phyloP scores from a whole-genome alignment of 148 eudicot species.

The Arbutus unedo region DNA sequence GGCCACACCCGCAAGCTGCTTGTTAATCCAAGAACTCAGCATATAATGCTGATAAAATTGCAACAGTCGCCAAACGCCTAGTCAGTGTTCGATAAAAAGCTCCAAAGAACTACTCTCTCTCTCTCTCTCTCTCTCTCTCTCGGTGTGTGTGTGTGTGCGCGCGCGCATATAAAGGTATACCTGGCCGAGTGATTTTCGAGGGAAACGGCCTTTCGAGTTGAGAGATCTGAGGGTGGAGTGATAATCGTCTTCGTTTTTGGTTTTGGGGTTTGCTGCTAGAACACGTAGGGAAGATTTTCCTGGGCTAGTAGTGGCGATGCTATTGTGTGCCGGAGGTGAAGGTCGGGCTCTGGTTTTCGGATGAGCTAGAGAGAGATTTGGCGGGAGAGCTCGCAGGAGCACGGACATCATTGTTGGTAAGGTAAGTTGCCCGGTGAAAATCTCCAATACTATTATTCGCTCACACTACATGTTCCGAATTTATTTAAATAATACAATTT shows the following conservation, averaged over 20 bases:
- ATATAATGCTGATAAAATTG: conserved; percentile 77
- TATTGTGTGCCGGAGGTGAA: conserved; percentile 21
- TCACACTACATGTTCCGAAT: no score
- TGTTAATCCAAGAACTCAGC: conserved; percentile 65
- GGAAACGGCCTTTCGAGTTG: conserved; percentile 76
- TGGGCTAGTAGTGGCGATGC: conserved; percentile 19
- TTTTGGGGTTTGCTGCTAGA: conserved; percentile 19
- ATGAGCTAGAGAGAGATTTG: conserved; percentile 24
- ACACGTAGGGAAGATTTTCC: conserved; percentile 17
- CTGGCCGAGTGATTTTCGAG: conserved; percentile 96
- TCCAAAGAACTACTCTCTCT: background rate
- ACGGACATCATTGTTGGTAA: conserved; percentile 12
- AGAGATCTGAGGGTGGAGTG: conserved; percentile 84
- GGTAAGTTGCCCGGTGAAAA: background rate
- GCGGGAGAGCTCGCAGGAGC: conserved; percentile 44
- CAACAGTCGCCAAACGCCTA: conserved; percentile 18
- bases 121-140: no score
- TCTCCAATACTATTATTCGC: background rate
- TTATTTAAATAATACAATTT: no score
- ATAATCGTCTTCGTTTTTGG: conserved; percentile 57
- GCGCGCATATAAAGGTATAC: conserved; percentile 21
- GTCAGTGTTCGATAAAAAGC: conserved; percentile 36
- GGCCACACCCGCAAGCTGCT: conserved; percentile 69
- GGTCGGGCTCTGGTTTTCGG: conserved; percentile 19
- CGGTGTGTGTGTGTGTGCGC: background rate